A percentile compares a stretch with the other conserved stretches of the same genome.
phyloP scores from a whole-genome alignment of 495 filamentous ascomycete genomes.

The Neurospora intermedia region DNA sequence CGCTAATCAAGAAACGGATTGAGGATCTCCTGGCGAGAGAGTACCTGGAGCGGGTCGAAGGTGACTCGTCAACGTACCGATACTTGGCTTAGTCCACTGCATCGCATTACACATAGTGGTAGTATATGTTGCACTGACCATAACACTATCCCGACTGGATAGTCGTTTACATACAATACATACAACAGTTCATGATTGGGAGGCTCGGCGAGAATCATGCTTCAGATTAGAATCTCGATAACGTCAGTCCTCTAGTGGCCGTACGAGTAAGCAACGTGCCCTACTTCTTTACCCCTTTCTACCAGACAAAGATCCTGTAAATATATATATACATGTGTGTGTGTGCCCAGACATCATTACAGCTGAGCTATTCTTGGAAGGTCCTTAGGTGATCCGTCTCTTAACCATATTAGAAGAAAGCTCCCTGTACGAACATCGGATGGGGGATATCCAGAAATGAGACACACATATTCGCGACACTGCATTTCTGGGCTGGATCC shows the following conservation, averaged over 20 bases:
- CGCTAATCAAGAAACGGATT: constrained; percentile 88
- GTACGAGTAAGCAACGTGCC: neutral
- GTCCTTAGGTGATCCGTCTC: too few relatives aligned
- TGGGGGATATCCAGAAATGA: neutral
- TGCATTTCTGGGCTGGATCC: neutral
- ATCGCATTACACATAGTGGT: neutral
- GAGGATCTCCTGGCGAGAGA: constrained; percentile 87
- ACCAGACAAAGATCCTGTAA: neutral
- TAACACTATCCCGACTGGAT: neutral
- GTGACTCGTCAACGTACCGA: constrained; percentile 58
- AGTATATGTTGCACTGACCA: neutral
- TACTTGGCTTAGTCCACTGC: constrained; percentile 48
- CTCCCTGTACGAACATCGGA: neutral
- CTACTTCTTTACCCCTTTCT: neutral
- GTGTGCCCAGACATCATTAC: neutral
- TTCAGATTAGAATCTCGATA: neutral
- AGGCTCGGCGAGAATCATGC: neutral
- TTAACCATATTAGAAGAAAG: too few relatives aligned
- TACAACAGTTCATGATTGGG: neutral
- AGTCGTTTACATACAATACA: neutral
- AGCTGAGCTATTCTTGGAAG: neutral
- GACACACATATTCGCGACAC: neutral
- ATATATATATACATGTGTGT: neutral
- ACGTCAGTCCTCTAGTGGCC: neutral
- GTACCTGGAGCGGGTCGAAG: constrained; percentile 82